Evolutionary conservation across 371 early-diverging fungal genomes (phyloP).

Genomic region (Haplosporangium sp.): DNA sequence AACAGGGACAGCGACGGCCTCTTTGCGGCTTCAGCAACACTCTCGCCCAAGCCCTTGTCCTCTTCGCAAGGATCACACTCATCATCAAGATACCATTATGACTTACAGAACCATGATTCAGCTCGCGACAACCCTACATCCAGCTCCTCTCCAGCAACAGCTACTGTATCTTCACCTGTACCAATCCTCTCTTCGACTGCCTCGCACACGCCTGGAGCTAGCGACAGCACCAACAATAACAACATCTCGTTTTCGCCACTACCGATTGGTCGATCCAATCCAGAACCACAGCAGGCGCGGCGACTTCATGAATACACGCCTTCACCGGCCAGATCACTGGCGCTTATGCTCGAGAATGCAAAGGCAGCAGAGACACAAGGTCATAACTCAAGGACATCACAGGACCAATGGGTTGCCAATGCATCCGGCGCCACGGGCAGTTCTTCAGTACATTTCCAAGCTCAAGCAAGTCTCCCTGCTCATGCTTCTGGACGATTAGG

Average conservation of each 20-base stretch:
- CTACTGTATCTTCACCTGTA: slow-evolving; percentile 12
- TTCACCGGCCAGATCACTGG: slow-evolving; percentile 31
- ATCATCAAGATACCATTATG: too few species aligned
- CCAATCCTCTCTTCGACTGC: slow-evolving; percentile 13
- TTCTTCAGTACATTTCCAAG: slow-evolving; percentile 25
- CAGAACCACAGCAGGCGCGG: slow-evolving; percentile 16
- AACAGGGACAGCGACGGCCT: not conserved
- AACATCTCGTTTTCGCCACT: slow-evolving; percentile 27
- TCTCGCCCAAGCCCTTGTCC: too few species aligned
- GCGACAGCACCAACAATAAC: not conserved
- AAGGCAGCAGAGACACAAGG: slow-evolving; percentile 7
- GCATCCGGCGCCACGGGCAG: slow-evolving; percentile 13
- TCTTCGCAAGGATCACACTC: too few species aligned
- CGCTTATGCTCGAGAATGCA: slow-evolving; percentile 23
- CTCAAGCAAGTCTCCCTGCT: slow-evolving; percentile 12
- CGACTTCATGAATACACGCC: slow-evolving; percentile 17
- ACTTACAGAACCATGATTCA: too few species aligned
- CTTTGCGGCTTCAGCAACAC: not conserved
- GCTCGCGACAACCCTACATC: too few species aligned
- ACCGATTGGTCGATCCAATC: slow-evolving; percentile 2
- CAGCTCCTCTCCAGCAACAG: not conserved
- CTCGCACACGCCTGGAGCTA: not conserved
- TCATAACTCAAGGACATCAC: not conserved
- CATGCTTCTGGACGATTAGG: slow-evolving; percentile 4
- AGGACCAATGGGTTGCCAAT: slow-evolving; percentile 6